A percentile compares a stretch with the other conserved stretches of the same genome.
phyloP scores from a whole-genome alignment of 306 rosid genomes.

The Psophocarpus tetragonolobus region DNA sequence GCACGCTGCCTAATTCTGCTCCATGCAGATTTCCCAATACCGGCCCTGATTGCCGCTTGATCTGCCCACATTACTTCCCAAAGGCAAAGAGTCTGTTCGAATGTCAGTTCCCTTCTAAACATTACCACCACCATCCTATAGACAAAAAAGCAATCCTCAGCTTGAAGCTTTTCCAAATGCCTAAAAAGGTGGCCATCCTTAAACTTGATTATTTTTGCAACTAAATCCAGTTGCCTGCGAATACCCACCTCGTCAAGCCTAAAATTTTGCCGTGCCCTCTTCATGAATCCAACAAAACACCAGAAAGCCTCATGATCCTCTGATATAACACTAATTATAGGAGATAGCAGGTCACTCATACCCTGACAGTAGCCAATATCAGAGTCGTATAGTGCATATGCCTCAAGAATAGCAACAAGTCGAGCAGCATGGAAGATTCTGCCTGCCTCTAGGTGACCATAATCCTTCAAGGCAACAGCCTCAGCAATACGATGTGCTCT shows the following conservation, averaged over 20 bases:
- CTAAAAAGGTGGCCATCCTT: slow-evolving; percentile 88
- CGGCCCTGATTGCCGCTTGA: slow-evolving; percentile 95
- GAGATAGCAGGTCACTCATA: slow-evolving; percentile 97
- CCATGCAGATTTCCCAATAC: slow-evolving; percentile 93
- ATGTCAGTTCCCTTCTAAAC: slow-evolving; percentile 89
- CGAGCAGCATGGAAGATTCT: slow-evolving; percentile 95
- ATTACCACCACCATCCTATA: slow-evolving; percentile 99
- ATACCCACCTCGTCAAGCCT: slow-evolving; percentile 98
- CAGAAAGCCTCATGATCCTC: slow-evolving; percentile 98
- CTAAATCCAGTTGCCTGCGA: slow-evolving; percentile 80
- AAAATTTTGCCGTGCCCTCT: slow-evolving; percentile 95
- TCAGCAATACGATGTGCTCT: slow-evolving; percentile 72
- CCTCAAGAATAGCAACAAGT: slow-evolving; percentile 95
- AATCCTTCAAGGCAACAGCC: slow-evolving; percentile 96
- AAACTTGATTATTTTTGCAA: slow-evolving; percentile 81
- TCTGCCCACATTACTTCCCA: slow-evolving; percentile 99
- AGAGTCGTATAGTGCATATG: slow-evolving; percentile 90
- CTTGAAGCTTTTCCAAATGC: slow-evolving; percentile 93
- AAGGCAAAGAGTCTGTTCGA: slow-evolving; percentile 93
- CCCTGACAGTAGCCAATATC: slow-evolving; percentile 99
- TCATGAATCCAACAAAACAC: slow-evolving; percentile 99
- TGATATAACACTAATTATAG: slow-evolving; percentile 72
- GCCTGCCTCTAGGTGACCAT: slow-evolving; percentile 78
- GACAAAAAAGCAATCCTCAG: slow-evolving; percentile 98
- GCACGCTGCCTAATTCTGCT: slow-evolving; percentile 96